Evolutionary conservation across 2,329 filamentous ascomycete genomes (phyloP), one percentile per base, ranked within the genome.

Genomic region (Fusarium pseudocircinatum): DNA sequence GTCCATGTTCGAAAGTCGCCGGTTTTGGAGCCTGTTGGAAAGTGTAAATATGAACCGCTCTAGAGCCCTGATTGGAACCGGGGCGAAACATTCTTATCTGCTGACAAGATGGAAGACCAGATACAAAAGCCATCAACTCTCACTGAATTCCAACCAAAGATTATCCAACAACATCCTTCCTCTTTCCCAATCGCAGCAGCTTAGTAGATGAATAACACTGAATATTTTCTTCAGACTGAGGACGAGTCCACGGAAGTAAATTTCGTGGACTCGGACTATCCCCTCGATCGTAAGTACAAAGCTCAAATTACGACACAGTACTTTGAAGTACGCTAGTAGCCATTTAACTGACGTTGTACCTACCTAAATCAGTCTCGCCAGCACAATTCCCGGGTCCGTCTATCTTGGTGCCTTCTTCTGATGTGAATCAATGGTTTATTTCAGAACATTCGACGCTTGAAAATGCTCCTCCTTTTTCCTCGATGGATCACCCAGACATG

Each of bases 251-350:
- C 50, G 57, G 63, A 53, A 61, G 30, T 60, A 11, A 39, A 44
- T 46, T 56, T 61, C 59, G 58, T 60, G 60, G 68, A 47, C 70
- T 74, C 64, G 73, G 63, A 50, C 62, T 62, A 75, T 46, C 28
- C 26, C 32, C 56, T 56, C 30, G n/a, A 50, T 50, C 28, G 73
- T 75, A 59, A 56, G 73, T 75, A 56, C 43, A 39, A 50, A 22
- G 30, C 28, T 58, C 66, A 46, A 61, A 1, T 44, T 26, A 44
- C 26, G 42, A 44, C 13, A 26, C 63, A 53, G 42, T 62, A 43
- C 60, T 39, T 54, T 32, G 34, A 30, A 34, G 18, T 53, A 30
- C 64, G 36, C 46, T 26, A 60, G 36, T 32, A 16, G 30, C 40
- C 36, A 14, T 30, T 60, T 28, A 37, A 37, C 65, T 67, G 36